Evolutionary conservation across 345 rosid genomes (phyloP).

Genomic region (Lenwebbia sp.): DNA sequence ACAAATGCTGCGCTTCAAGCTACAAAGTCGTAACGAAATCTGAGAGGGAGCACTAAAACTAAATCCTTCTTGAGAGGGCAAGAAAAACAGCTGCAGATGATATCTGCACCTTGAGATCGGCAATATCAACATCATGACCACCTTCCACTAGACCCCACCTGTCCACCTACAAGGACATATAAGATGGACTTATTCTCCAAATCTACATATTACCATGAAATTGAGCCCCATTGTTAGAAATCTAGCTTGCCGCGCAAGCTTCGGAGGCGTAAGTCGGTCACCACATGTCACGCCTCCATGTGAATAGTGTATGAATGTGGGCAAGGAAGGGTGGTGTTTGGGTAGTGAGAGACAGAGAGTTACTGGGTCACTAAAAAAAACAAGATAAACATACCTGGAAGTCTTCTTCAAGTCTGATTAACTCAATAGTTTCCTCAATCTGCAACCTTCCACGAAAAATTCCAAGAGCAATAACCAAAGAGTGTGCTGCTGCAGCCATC

Average conservation of each 20-base stretch:
- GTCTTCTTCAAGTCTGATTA: conserved; percentile 95
- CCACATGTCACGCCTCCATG: background rate
- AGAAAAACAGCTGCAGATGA: conserved; percentile 82
- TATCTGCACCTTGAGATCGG: conserved; percentile 88
- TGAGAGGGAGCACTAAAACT: background rate
- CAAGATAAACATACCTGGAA: conserved; percentile 40
- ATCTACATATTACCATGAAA: background rate
- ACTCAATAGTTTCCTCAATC: conserved; percentile 78
- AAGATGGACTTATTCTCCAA: background rate
- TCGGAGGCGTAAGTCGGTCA: background rate
- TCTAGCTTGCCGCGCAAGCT: background rate
- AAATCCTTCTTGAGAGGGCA: conserved; percentile 52
- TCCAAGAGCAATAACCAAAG: conserved; percentile 59
- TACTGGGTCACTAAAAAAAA: background rate
- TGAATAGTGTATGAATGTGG: background rate
- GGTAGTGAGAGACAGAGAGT: background rate
- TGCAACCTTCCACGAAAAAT: conserved; percentile 59
- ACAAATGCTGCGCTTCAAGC: background rate
- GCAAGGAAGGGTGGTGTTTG: background rate
- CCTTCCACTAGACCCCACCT: conserved; percentile 98
- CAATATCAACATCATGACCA: conserved; percentile 86
- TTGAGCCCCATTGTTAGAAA: background rate
- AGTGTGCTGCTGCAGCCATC: conserved; percentile 78
- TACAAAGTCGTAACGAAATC: background rate
- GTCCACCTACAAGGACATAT: conserved; percentile 43